A percentile compares a stretch with the other conserved stretches of the same genome.
These are phyloP conservation scores for Lonicera japonica DNA, from an alignment of 129 eudicot genomes.

Conservation along the genomic window DNA sequence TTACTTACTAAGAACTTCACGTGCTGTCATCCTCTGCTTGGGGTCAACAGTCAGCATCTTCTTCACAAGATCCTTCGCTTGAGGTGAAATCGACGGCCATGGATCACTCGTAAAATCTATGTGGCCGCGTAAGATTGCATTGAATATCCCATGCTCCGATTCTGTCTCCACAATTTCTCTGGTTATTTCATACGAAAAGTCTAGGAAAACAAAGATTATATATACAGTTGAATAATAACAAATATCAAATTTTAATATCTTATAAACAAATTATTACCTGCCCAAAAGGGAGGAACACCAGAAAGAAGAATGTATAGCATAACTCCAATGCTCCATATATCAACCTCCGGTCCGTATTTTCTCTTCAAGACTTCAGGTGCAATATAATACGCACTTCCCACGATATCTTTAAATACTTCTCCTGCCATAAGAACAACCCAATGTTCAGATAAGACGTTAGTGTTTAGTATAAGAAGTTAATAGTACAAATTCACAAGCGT, in stretches of 20 bases:
- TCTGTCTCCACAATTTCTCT: constrained; percentile 29
- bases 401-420: constrained; percentile 72
- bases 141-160: constrained; percentile 80
- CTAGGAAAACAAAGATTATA: too few species aligned
- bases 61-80: constrained; percentile 71
- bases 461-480: too few species aligned
- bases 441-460: neutral
- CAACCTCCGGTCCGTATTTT: constrained; percentile 86
- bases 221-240: neutral
- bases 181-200: neutral
- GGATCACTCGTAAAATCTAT: constrained; percentile 68
- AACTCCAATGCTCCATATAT: constrained; percentile 90
- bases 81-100: constrained; percentile 69
- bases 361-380: constrained; percentile 94
- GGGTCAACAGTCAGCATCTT: constrained; percentile 75
- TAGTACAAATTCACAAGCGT: too few species aligned
- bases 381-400: constrained; percentile 87
- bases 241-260: neutral
- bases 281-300: constrained; percentile 97
- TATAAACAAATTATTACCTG: constrained; percentile 34
- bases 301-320: constrained; percentile 81
- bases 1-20: constrained; percentile 73
- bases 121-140: constrained; percentile 68
- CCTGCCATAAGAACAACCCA: constrained; percentile 38
- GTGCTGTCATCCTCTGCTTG: constrained; percentile 73